These are phyloP conservation scores for Russula emetica DNA, from an alignment of 768 basidiomycete genomes.

Conservation along the genomic window DNA sequence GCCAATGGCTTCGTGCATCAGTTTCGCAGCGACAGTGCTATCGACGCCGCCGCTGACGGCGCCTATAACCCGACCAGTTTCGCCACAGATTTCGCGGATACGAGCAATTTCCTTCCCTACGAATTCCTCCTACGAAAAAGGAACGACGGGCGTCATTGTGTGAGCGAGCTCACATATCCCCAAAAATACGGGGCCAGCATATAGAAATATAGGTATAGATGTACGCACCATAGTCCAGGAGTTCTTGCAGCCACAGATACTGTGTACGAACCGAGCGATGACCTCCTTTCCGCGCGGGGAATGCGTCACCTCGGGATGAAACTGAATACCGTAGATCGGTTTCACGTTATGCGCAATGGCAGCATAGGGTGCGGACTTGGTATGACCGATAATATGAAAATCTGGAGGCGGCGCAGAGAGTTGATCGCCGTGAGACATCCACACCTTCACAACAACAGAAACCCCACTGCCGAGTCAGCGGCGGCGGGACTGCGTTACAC, in stretches of 20 bases:
- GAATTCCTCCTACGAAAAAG: conserved; percentile 73
- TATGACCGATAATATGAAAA: conserved; percentile 86
- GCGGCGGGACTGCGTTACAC: background rate
- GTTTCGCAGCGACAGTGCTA: conserved; percentile 95
- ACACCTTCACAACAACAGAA: conserved; percentile 56
- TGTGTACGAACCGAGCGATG: conserved; percentile 76
- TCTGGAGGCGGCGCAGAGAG: conserved; percentile 72
- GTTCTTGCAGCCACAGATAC: conserved; percentile 74
- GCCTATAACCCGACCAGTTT: conserved; percentile 93
- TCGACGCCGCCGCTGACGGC: conserved; percentile 98
- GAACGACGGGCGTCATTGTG: background rate
- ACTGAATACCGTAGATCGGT: conserved; percentile 94
- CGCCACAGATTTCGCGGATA: conserved; percentile 91
- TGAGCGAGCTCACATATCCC: background rate
- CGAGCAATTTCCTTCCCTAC: conserved; percentile 94
- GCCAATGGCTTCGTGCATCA: conserved; percentile 99
- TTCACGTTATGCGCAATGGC: conserved; percentile 89
- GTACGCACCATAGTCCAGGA: conserved; percentile 89
- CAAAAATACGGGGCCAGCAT: background rate
- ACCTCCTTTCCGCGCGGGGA: conserved; percentile 85
- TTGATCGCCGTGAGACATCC: conserved; percentile 99
- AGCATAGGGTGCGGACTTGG: conserved; percentile 83
- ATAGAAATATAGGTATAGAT: background rate
- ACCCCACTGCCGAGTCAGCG: background rate
- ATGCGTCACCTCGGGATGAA: conserved; percentile 98